phyloP scores from a whole-genome alignment of 768 basidiomycete species.

The Serpula lacrymans region DNA sequence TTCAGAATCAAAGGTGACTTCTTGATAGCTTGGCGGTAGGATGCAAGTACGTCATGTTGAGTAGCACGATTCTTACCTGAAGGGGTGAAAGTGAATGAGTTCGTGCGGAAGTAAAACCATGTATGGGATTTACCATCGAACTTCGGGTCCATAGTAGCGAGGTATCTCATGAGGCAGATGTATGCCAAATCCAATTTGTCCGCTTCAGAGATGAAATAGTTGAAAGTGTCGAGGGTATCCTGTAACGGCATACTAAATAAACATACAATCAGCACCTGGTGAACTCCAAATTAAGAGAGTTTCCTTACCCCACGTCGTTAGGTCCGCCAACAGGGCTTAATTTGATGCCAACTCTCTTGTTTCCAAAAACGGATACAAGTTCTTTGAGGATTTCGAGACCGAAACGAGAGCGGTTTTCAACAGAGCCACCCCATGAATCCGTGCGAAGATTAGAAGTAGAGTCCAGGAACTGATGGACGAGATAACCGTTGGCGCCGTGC shows the following conservation, averaged over 20 bases:
- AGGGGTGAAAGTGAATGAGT: background rate
- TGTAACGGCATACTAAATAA: conserved; percentile 38
- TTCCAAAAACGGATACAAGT: conserved; percentile 37
- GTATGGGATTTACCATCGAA: conserved; percentile 16
- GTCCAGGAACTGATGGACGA: conserved; percentile 51
- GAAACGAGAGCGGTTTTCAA: conserved; percentile 57
- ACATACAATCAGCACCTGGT: background rate
- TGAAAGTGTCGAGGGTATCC: conserved; percentile 40
- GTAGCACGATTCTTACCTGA: conserved; percentile 33
- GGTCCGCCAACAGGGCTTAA: conserved; percentile 41
- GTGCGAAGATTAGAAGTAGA: conserved; percentile 45
- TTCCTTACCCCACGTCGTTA: conserved; percentile 43
- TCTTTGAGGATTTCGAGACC: conserved; percentile 49
- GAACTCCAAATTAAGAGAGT: background rate
- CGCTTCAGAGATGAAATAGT: conserved; percentile 38
- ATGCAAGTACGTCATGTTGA: conserved; percentile 35
- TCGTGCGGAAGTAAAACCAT: background rate
- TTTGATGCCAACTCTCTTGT: conserved; percentile 42
- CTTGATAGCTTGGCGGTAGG: conserved; percentile 33
- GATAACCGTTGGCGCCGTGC: conserved; percentile 42
- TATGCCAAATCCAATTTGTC: conserved; percentile 33
- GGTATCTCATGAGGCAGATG: conserved; percentile 20
- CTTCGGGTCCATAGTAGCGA: conserved; percentile 12
- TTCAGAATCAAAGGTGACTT: conserved; percentile 38
- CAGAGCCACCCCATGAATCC: conserved; percentile 58